phyloP scores from a whole-genome alignment of 768 basidiomycete species.

The Mycena polygramma region DNA sequence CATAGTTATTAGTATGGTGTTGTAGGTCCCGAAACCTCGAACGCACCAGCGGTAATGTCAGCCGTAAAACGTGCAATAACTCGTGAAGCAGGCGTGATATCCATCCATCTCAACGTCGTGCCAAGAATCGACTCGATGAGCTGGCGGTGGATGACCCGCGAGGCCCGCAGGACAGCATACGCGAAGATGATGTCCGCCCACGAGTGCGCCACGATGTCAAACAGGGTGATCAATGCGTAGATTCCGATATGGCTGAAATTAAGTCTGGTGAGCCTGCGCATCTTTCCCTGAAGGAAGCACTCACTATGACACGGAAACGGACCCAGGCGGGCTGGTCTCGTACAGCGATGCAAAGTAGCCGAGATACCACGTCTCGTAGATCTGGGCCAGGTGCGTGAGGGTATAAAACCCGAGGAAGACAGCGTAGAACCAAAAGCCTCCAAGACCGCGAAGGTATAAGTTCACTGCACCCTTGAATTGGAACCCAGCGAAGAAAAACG shows the following conservation, averaged over 20 bases:
- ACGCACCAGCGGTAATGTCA: constrained; percentile 53
- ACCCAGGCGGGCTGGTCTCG: constrained; percentile 39
- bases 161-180: constrained; percentile 38
- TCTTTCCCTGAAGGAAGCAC: constrained; percentile 9
- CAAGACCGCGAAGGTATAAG: constrained; percentile 41
- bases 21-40: background rate
- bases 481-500: background rate
- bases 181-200: constrained; percentile 29
- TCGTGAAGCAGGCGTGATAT: constrained; percentile 42
- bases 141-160: constrained; percentile 27
- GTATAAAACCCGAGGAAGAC: constrained; percentile 32
- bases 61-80: constrained; percentile 64
- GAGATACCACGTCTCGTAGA: constrained; percentile 42
- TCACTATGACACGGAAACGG: constrained; percentile 31
- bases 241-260: constrained; percentile 28
- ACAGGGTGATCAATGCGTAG: constrained; percentile 16
- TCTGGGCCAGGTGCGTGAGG: constrained; percentile 24
- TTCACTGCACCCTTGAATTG: no score
- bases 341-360: constrained; percentile 42
- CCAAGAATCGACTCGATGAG: constrained; percentile 48
- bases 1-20: background rate
- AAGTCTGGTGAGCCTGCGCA: background rate
- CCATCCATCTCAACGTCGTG: constrained; percentile 57
- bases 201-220: constrained; percentile 19
- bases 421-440: constrained; percentile 39